Evolutionary conservation across 345 rosid genomes (phyloP).

Genomic region (Laguncularia racemosa): DNA sequence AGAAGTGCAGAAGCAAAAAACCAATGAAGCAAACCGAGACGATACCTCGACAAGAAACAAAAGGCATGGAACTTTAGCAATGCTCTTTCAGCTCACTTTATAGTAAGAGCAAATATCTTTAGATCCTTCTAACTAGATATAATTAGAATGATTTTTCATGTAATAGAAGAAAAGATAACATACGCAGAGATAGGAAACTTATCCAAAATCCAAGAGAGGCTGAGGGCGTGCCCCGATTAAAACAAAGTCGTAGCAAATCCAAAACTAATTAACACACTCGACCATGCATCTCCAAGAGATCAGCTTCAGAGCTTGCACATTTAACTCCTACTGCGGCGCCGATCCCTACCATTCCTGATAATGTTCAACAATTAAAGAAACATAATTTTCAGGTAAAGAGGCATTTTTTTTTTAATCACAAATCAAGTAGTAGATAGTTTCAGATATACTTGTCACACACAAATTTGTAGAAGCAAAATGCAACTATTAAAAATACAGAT

Average conservation of each 20-base stretch:
- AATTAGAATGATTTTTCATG: constrained; percentile 21
- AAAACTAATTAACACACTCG: constrained; percentile 55
- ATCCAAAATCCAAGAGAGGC: constrained; percentile 54
- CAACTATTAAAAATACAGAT: too few species aligned
- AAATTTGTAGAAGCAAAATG: too few species aligned
- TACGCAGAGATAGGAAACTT: constrained; percentile 54
- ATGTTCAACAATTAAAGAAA: constrained; percentile 5
- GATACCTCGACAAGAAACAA: constrained; percentile 83
- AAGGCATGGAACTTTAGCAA: constrained; percentile 59
- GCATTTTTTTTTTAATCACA: too few species aligned
- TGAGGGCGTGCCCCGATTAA: constrained; percentile 45
- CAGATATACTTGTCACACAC: too few species aligned
- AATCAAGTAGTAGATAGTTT: too few species aligned
- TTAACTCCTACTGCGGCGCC: constrained; percentile 93
- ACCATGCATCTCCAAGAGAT: constrained; percentile 5
- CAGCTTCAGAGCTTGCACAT: constrained; percentile 6
- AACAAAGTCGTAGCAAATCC: constrained; percentile 59
- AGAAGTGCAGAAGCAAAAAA: constrained; percentile 75
- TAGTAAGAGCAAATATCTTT: constrained; percentile 24
- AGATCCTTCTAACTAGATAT: constrained; percentile 16
- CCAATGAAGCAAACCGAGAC: constrained; percentile 76
- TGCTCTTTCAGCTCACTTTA: constrained; percentile 17
- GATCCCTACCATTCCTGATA: constrained; percentile 77
- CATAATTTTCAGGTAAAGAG: not conserved
- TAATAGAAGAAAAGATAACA: constrained; percentile 31